Percentiles rank a stretch among this genome's conserved stretches.
These are phyloP conservation scores for Ambrosia artemisiifolia DNA, from an alignment of 129 eudicot species.

Conservation along the genomic window DNA sequence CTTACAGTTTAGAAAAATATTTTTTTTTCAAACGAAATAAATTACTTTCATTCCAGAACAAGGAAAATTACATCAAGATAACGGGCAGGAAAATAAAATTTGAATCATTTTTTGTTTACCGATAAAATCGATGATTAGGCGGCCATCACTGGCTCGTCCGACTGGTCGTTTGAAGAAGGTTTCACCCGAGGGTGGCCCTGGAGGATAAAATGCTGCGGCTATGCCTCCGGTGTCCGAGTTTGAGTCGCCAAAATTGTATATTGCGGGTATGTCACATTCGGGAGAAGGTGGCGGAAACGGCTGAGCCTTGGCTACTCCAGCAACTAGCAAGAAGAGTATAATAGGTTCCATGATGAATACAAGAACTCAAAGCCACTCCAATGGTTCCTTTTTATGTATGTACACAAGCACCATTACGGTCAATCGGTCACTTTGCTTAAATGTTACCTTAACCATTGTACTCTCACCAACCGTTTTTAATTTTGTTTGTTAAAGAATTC, in stretches of 20 bases:
- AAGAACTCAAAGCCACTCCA: conserved; percentile 26
- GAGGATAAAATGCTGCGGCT: conserved; percentile 64
- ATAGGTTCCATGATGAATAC: conserved; percentile 29
- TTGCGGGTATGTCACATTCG: conserved; percentile 46
- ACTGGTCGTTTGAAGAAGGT: conserved; percentile 58
- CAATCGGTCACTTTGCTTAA: conserved; percentile 9
- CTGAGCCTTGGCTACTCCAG: conserved; percentile 21
- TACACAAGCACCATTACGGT: background rate
- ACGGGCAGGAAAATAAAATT: too few species aligned
- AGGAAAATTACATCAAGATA: too few species aligned
- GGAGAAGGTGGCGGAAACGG: conserved; percentile 24
- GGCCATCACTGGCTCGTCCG: conserved; percentile 68
- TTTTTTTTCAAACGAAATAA: too few species aligned
- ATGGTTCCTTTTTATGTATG: conserved; percentile 26
- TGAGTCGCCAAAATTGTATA: conserved; percentile 88
- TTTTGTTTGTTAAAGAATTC: background rate
- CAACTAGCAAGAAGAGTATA: conserved; percentile 16
- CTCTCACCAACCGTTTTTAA: conserved; percentile 7
- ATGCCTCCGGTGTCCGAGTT: conserved; percentile 80
- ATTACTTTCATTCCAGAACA: too few species aligned
- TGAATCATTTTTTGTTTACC: conserved; percentile 32
- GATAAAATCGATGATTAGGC: conserved; percentile 70
- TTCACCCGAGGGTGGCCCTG: conserved; percentile 44
- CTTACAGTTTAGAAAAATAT: too few species aligned
- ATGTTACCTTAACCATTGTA: conserved; percentile 8